Base-by-base conservation (phyloP, 352 stramenopile genomes). In the Phytopythium delawarense region DNA sequence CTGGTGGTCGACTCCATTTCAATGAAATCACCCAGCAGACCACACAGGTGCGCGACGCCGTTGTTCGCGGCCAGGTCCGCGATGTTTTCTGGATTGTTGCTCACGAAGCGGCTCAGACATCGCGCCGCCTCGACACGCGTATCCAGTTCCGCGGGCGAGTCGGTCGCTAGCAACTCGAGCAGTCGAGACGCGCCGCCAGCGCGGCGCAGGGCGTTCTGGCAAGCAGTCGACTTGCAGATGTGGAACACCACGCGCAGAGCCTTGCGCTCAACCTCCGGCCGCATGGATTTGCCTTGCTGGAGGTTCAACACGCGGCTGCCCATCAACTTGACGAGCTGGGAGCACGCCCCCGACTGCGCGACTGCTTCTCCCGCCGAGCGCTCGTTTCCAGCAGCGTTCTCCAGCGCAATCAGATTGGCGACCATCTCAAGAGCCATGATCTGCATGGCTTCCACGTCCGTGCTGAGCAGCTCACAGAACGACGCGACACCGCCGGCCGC, bases 11-110 rank as follows among this genome's bases (percentile, higher is more conserved):
- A 45, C 40, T 80, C 77, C 7, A 87, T 64, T 35, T 78, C 66
- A 23, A 89, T 66, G 44, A 92, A 89, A 30, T 87, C 75, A 20
- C 71, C 77, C 8, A 93, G 60, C 15, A 88, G 51, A 7, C 62
- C 66, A 40, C 81, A 87, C 49, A 95, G 55, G 32, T 86, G 59
- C 28, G 63, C 57, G 34, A 92, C 72, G 0, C 82, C 82, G 34
- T 79, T 79, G 40, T 84, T 73, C 18, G 75, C 65, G 0, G 72
- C 80, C 28, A 93, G 71, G 37, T 94, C 83, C 7, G 73, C 54
- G n/a, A 85, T 88, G 54, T 92, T 94, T 7, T 86, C 76, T 7
- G 67, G 57, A 58, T 93, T 92, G 59, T 93, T 87, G 23, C 73
- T 64, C 34, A 92, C 77, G 60, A 83, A 96, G 42, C 75, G 75